Base-by-base conservation (phyloP, 2,329 filamentous ascomycete species). In the Fusarium cicatricum region DNA sequence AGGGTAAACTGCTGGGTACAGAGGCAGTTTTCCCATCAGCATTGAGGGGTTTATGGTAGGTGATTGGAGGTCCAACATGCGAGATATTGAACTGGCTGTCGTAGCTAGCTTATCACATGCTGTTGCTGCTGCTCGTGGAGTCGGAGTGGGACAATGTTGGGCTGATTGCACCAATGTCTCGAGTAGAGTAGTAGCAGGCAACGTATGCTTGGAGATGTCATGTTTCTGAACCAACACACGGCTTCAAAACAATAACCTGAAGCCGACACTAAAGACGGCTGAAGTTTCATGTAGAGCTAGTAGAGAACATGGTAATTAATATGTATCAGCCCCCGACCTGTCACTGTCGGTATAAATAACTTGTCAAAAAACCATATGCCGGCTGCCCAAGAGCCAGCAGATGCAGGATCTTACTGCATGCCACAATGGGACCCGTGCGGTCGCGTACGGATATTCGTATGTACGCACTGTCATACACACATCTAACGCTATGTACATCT, bases 1-100 rank as follows among this genome's bases (percentile, higher is more conserved):
- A 63, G 56, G 60, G 60, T 61, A 63, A 64, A 64, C 47, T 58
- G 28, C 40, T 64, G 52, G 52, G n/a, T n/a, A n/a, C n/a, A n/a
- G n/a, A n/a, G n/a, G 42, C 38, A 29, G 17, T 34, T 32, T 26
- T 26, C 17, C 31, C 41, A 44, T 31, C 26, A 21, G 16, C 26
- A 16, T 50, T 37, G 47, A 44, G 42, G n/a, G 46, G 38, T 36
- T 42, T 34, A n/a, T 16, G 21, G 7, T 23, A 36, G 10, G 3
- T 17, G 40, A 46, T 33, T 46, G 34, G 36, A 53, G 55, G 49
- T 48, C 26, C 46, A 36, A 28, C 42, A 44, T 16, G 21, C 23
- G 15, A 57, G 23, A 12, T 23, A 34, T 38, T 15, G 15, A 47
- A 11, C 9, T 29, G 40, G 47, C 19, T 37, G n/a, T 23, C 14